phyloP scores from a whole-genome alignment of 148 eudicot species.

The Cornus suecica region DNA sequence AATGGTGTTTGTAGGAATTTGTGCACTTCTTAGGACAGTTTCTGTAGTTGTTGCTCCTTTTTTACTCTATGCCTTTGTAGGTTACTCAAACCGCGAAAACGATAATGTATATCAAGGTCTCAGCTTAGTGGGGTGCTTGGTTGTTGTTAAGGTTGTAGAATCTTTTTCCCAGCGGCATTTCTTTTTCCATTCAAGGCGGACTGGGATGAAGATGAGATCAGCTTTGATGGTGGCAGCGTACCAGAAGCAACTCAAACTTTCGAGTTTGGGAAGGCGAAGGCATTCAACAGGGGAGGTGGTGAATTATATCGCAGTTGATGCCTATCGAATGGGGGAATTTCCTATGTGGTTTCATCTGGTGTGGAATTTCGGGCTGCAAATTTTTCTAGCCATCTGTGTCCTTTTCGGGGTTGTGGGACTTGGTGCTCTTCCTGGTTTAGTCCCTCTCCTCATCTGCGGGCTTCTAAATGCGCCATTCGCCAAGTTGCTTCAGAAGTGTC shows the following conservation, averaged over 20 bases:
- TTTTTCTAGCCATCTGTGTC: slow-evolving; percentile 33
- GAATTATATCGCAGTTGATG: slow-evolving; percentile 62
- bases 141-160: slow-evolving; percentile 44
- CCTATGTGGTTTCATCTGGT: slow-evolving; percentile 47
- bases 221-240: slow-evolving; percentile 66
- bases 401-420: slow-evolving; percentile 42
- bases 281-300: slow-evolving; percentile 65
- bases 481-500: slow-evolving; percentile 43
- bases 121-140: slow-evolving; percentile 39
- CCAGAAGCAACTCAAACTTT: slow-evolving; percentile 52
- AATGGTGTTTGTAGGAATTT: slow-evolving; percentile 39
- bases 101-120: slow-evolving; percentile 25
- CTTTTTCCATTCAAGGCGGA: slow-evolving; percentile 47
- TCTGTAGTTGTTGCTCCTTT: slow-evolving; percentile 43
- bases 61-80: slow-evolving; percentile 56
- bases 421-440: slow-evolving; percentile 50
- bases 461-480: slow-evolving; percentile 46
- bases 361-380: slow-evolving; percentile 37
- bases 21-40: slow-evolving; percentile 34
- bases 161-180: slow-evolving; percentile 60
- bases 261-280: slow-evolving; percentile 44
- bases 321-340: slow-evolving; percentile 67
- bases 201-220: slow-evolving; percentile 65
- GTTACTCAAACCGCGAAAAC: slow-evolving; percentile 29
- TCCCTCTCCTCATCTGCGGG: slow-evolving; percentile 45